phyloP scores from a whole-genome alignment of 208 protist species.

The Leishmania lainsoni region DNA sequence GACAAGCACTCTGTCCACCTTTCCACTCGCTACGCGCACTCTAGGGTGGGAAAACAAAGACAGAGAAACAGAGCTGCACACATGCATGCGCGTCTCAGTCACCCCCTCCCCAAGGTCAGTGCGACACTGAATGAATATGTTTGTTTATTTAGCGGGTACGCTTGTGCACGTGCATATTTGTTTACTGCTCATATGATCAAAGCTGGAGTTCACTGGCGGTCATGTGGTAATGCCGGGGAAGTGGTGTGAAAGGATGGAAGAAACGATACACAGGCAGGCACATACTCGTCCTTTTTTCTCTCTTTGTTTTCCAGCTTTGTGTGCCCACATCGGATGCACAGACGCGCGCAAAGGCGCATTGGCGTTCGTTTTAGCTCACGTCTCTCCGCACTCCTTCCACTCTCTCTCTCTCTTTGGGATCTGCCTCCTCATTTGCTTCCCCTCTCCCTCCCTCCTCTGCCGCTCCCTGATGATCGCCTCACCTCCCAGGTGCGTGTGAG shows the following conservation, averaged over 20 bases:
- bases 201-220: neutral
- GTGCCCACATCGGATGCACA: neutral
- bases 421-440: neutral
- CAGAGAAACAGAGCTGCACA: neutral
- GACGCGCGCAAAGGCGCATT: too few relatives aligned
- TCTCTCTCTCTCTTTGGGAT: neutral
- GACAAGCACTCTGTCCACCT: neutral
- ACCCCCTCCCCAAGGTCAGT: neutral
- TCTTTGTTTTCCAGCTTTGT: neutral
- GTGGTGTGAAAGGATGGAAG: neutral
- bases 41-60: neutral
- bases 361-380: neutral
- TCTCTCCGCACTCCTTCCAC: neutral
- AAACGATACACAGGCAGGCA: neutral
- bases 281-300: neutral
- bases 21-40: neutral
- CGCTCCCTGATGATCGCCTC: neutral
- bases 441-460: neutral
- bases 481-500: neutral
- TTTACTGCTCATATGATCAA: neutral
- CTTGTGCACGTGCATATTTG: neutral
- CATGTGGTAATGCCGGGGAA: neutral
- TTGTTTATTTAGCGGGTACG: neutral
- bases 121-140: neutral
- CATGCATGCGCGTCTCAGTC: neutral